Percentiles rank a stretch among this genome's conserved stretches.
Conservation (phyloP, 2,329 filamentous ascomycete species). For the Volutella citrinella region DNA sequence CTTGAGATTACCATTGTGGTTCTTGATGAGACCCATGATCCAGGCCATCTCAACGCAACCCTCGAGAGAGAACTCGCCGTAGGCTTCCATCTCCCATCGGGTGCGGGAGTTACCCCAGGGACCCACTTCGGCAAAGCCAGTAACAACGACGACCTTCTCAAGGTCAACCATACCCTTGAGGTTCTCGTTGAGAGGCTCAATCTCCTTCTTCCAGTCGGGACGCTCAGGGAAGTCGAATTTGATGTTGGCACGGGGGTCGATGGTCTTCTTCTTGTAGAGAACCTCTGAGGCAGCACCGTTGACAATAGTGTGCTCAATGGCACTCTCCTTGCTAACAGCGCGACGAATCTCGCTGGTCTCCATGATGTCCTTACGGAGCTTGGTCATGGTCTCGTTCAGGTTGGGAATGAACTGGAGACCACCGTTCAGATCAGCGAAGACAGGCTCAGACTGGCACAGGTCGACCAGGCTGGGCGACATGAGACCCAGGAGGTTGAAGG, state of each 20-base stretch:
- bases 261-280: constrained; percentile 89
- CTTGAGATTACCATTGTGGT: constrained; percentile 94
- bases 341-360: constrained; percentile 91
- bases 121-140: constrained; percentile 92
- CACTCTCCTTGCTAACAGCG: constrained; percentile 92
- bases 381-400: constrained; percentile 90
- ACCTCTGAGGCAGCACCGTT: constrained; percentile 91
- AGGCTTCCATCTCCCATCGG: constrained; percentile 98
- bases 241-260: constrained; percentile 94
- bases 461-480: constrained; percentile 95
- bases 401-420: constrained; percentile 97
- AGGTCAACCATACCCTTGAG: constrained; percentile 98
- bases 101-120: constrained; percentile 99
- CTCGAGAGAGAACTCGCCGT: constrained; percentile 94
- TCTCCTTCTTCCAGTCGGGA: constrained; percentile 87
- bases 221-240: constrained; percentile 93
- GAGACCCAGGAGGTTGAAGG: constrained; percentile 93
- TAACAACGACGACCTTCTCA: constrained; percentile 96
- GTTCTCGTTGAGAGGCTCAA: constrained; percentile 81
- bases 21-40: constrained; percentile 99
- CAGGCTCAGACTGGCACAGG: constrained; percentile 90
- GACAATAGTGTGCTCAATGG: constrained; percentile 95
- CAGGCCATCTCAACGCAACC: constrained; percentile 99
- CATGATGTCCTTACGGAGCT: constrained; percentile 89
- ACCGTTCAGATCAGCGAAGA: constrained; percentile 96